Evolutionary conservation across 768 basidiomycete species (phyloP).

Genomic region (Mrakia hoshinonis): DNA sequence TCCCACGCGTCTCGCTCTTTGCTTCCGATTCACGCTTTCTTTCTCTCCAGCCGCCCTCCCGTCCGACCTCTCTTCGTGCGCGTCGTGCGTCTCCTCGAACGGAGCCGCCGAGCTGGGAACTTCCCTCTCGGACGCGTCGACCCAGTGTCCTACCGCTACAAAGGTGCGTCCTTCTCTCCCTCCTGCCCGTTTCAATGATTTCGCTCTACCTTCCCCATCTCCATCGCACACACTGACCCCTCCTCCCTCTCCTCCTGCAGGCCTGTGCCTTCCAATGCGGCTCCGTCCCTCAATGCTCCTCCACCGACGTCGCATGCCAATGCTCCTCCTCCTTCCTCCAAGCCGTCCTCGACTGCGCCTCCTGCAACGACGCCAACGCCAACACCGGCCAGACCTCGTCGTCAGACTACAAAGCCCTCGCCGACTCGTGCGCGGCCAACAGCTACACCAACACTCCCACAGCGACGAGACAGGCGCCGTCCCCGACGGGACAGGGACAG

Average conservation of each 20-base stretch:
- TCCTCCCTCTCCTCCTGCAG: slow-evolving; percentile 6
- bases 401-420: slow-evolving; percentile 37
- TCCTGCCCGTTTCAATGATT: background rate
- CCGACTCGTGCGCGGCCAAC: slow-evolving; percentile 37
- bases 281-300: slow-evolving; percentile 35
- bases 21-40: background rate
- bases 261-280: slow-evolving; percentile 37
- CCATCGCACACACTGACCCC: slow-evolving; percentile 9
- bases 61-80: slow-evolving; percentile 36
- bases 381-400: slow-evolving; percentile 39
- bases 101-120: slow-evolving; percentile 7
- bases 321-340: slow-evolving; percentile 37
- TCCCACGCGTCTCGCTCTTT: background rate
- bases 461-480: slow-evolving; percentile 32
- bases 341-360: slow-evolving; percentile 40
- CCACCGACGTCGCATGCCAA: slow-evolving; percentile 38
- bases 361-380: slow-evolving; percentile 40
- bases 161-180: slow-evolving; percentile 32
- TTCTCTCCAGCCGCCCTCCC: slow-evolving; percentile 31
- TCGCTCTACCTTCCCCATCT: background rate
- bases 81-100: slow-evolving; percentile 37
- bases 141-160: slow-evolving; percentile 32
- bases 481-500: slow-evolving; percentile 31
- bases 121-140: slow-evolving; percentile 31
- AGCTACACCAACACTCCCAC: slow-evolving; percentile 34